Percentiles rank a stretch among this genome's conserved stretches.
Conservation (phyloP, 164 flowering plant species). For the Houttuynia cordata region DNA sequence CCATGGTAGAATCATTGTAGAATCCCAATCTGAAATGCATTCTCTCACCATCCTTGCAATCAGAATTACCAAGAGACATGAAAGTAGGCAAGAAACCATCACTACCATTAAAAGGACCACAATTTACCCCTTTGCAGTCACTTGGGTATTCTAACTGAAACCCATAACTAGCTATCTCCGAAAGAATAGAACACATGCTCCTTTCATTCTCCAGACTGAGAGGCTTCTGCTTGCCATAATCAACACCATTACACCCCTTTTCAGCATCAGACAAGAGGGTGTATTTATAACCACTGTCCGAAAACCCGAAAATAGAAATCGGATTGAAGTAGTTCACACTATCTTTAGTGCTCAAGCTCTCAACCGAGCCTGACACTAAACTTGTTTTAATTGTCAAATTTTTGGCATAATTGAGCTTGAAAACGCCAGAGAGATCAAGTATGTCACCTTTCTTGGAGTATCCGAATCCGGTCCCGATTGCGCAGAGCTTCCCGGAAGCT, state of each 20-base stretch:
- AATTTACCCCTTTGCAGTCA: conserved; percentile 21
- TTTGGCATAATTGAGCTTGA: conserved; percentile 31
- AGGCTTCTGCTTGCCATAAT: conserved; percentile 2
- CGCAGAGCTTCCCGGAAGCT: conserved; percentile 34
- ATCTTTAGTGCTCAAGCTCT: conserved; percentile 19
- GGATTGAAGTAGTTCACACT: conserved; percentile 21
- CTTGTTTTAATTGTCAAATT: conserved; percentile 20
- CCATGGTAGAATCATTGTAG: conserved; percentile 7
- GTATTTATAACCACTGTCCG: conserved; percentile 22
- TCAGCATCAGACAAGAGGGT: conserved; percentile 12
- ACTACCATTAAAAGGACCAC: conserved; percentile 21
- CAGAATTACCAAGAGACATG: conserved; percentile 20
- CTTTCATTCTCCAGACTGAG: conserved; percentile 7
- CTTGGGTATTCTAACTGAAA: conserved; percentile 26
- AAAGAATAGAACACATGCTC: conserved; percentile 15
- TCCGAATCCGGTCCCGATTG: conserved; percentile 33
- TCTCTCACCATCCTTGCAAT: conserved; percentile 20
- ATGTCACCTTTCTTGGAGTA: conserved; percentile 18
- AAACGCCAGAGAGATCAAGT: conserved; percentile 21
- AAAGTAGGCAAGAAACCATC: conserved; percentile 20
- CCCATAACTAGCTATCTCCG: background rate
- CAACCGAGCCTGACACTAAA: conserved; percentile 37
- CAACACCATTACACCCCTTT: conserved; percentile 7
- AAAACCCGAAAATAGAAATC: conserved; percentile 22
- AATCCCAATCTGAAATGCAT: conserved; percentile 21